Base-by-base conservation (phyloP, 495 filamentous ascomycete species). In the Penicillium lividum region DNA sequence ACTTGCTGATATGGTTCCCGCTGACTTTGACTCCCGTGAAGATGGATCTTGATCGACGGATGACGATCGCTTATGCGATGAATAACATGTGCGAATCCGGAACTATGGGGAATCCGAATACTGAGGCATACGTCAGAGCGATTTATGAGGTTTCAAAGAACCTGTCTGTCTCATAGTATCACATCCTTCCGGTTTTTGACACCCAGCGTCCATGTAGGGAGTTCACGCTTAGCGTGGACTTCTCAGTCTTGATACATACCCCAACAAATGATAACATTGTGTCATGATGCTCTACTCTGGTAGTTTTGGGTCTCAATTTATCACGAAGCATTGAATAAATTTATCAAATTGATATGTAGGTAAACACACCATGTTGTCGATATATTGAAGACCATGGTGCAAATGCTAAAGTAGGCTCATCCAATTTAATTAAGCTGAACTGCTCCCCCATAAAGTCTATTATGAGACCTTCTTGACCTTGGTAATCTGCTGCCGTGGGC, bases 61-160 rank as follows among this genome's bases (percentile, higher is more conserved):
- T 78, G 54, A 81, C 78, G 3, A 70, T 80, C 45, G 62, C 54
- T 4, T 81, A 78, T 66, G 63, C 63, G 5, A 80, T 80, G 77
- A 81, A 80, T 52, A 67, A 68, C 57, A 77, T 78, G 74, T 60
- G 51, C 10, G 4, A 11, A 1, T 8, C 4, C 30, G 65, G 64
- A 2, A 57, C 60, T 3, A 3, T 75, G 18, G 75, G 75, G 0
- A 77, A 72, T 51, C 47, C 51, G 2, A 63, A 60, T 6, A 65
- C 68, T 6, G 56, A 60, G 53, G 65, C 64, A 4, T 79, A 77
- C 51, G 53, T 77, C 3, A 50, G 40, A 22, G 72, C 68, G 34
- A 64, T 77, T 22, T 80, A 77, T 59, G 59, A 72, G 46, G 63
- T 65, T 40, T 38, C 75, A 40, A 22, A 66, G 11, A 34, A 27